Conservation (phyloP, 139 green algal species). For the Picochlorum sp. region DNA sequence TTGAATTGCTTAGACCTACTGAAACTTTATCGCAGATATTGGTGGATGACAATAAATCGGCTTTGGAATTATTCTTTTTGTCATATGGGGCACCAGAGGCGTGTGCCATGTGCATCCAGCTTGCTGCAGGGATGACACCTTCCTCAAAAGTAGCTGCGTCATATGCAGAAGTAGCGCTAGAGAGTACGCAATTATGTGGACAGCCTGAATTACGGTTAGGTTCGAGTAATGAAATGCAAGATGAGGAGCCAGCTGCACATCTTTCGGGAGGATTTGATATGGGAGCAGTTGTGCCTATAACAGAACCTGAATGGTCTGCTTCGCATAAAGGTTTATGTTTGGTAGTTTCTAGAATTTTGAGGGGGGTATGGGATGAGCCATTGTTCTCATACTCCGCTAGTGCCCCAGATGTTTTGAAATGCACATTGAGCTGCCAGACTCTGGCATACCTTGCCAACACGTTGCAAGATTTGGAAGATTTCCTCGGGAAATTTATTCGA, state of each 20-base stretch:
- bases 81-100: constrained; percentile 65
- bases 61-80: constrained; percentile 72
- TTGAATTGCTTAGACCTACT: constrained; percentile 64
- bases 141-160: constrained; percentile 1
- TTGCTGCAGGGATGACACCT: constrained; percentile 36
- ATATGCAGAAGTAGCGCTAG: constrained; percentile 46
- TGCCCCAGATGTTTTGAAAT: neutral
- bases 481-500: constrained; percentile 35
- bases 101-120: constrained; percentile 75
- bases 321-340: constrained; percentile 70
- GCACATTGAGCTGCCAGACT: constrained; percentile 1
- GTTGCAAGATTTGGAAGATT: constrained; percentile 44
- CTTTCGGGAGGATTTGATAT: constrained; percentile 47
- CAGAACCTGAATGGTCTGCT: constrained; percentile 65
- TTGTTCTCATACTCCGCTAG: constrained; percentile 14
- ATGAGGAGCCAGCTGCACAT: neutral
- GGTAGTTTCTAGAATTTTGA: constrained; percentile 61
- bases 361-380: constrained; percentile 59
- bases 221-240: neutral
- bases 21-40: constrained; percentile 50
- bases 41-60: constrained; percentile 35
- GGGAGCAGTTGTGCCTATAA: constrained; percentile 41
- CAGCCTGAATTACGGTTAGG: constrained; percentile 29
- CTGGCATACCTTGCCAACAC: constrained; percentile 36
- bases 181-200: constrained; percentile 63